Conservation (phyloP, 1,284 basidiomycete species). For the Xerocomus nothofagi region DNA sequence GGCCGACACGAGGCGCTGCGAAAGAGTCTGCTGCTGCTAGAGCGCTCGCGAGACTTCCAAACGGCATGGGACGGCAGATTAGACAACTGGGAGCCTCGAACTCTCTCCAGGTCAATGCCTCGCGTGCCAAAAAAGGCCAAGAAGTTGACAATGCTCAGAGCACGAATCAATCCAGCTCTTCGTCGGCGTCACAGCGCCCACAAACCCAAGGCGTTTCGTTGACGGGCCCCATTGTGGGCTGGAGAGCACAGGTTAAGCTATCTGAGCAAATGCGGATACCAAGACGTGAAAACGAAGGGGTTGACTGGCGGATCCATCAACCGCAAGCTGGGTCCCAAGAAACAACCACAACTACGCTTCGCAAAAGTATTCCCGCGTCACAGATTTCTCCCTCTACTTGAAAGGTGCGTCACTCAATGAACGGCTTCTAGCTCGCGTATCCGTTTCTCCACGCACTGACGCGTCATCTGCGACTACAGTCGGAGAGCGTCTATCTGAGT, state of each 20-base stretch:
- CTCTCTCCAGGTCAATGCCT: too few relatives aligned
- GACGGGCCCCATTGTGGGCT: neutral
- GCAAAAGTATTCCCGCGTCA: neutral
- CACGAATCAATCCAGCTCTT: neutral
- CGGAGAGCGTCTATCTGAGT: neutral
- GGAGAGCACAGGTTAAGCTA: neutral
- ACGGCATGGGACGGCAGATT: too few relatives aligned
- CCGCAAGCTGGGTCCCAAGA: neutral
- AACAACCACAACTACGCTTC: neutral
- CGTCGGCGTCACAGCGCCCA: neutral
- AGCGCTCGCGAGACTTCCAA: slow-evolving; percentile 5
- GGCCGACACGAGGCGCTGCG: slow-evolving; percentile 5
- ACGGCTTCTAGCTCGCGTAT: too few relatives aligned
- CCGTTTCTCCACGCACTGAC: neutral
- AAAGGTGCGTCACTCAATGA: neutral
- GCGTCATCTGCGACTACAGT: neutral
- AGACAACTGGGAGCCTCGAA: neutral
- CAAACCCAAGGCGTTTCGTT: neutral
- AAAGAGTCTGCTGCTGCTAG: slow-evolving; percentile 17
- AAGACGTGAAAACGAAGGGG: neutral
- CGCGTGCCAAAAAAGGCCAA: neutral
- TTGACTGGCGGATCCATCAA: neutral
- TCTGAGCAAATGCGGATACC: neutral
- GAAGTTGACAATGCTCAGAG: neutral
- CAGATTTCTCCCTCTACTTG: neutral